Base-by-base conservation (phyloP, 257 asterid species). In the Dorcoceras hygrometricum region DNA sequence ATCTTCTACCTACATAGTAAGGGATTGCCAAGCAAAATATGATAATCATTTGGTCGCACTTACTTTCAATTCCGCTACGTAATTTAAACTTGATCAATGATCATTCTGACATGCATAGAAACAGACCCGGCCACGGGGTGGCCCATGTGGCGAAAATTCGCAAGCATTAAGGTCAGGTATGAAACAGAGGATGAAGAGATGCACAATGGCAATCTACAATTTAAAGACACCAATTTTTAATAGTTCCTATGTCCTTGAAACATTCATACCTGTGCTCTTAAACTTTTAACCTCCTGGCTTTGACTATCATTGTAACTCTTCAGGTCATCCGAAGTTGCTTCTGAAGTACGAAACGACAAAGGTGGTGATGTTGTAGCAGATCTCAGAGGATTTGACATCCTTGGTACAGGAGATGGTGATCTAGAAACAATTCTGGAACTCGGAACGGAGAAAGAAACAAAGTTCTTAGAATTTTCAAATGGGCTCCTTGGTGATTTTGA, bases 261-360 rank as follows among this genome's bases (percentile, higher is more conserved):
- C 50, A 69, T 50, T 68, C 53, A 4, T 78, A 91, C 98, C 92
- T 87, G 90, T 76, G 81, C 85, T 82, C 74, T 89, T 55, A 91
- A 75, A 75, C 72, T 73, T 76, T 75, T 85, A 70, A 85, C 83
- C 82, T 91, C 98, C 75, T 72, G 73, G 71, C 62, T 63, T 63
- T 82, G 69, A 63, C 65, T 75, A 24, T 75, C 88, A 55, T 77
- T 73, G 62, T 69, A 54, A 56, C 70, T 79, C 81, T 70, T 80
- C 65, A 75, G 28, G 59, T 75, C 78, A 71, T 83, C 81, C 25
- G 57, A 39, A 48, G 68, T 71, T 27, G 73, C 89, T 68, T 83
- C 91, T 25, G 78, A 59, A 26, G 75, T 76, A 5, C 53, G 76
- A 57, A 76, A 75, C 6, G 53, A 46, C 53, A 46, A 54, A 36